A percentile compares a stretch with the other conserved stretches of the same genome.
phyloP scores from a whole-genome alignment of 2,329 filamentous ascomycete species.

The Cordyceps militaris region DNA sequence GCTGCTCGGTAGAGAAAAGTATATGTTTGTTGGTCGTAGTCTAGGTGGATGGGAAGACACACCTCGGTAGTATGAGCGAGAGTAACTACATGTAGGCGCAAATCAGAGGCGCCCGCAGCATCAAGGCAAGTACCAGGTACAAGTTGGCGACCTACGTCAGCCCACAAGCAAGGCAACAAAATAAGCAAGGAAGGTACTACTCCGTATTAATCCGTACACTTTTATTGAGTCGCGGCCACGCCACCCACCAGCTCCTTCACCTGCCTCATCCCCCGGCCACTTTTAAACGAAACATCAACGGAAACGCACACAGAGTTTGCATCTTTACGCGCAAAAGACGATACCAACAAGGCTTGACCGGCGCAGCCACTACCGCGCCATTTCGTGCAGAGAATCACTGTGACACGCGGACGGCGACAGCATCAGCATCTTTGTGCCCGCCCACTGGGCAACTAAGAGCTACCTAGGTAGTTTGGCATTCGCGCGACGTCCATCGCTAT shows the following conservation, averaged over 20 bases:
- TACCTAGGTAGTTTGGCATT: no score
- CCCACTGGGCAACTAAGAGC: no score
- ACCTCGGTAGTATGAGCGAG: no score
- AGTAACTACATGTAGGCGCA: no score
- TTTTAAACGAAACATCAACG: neutral
- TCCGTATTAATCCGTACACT: no score
- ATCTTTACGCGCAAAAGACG: neutral
- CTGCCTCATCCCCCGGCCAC: neutral
- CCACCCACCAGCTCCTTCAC: neutral
- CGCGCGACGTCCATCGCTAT: no score
- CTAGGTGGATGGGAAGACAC: no score
- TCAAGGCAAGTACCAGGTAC: neutral
- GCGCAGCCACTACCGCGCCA: neutral
- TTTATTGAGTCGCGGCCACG: neutral
- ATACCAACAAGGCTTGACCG: neutral
- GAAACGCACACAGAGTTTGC: neutral
- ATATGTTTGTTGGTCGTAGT: no score
- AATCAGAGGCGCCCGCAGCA: neutral
- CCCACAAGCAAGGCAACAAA: no score
- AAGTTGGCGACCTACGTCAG: neutral
- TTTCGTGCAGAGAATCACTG: neutral
- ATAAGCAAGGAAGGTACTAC: no score
- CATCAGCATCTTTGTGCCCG: neutral
- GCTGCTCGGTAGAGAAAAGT: no score
- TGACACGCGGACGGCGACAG: neutral